Percentiles rank a stretch among this genome's conserved stretches.
phyloP scores from a whole-genome alignment of 495 filamentous ascomycete genomes.

The Monascus purpureus region DNA sequence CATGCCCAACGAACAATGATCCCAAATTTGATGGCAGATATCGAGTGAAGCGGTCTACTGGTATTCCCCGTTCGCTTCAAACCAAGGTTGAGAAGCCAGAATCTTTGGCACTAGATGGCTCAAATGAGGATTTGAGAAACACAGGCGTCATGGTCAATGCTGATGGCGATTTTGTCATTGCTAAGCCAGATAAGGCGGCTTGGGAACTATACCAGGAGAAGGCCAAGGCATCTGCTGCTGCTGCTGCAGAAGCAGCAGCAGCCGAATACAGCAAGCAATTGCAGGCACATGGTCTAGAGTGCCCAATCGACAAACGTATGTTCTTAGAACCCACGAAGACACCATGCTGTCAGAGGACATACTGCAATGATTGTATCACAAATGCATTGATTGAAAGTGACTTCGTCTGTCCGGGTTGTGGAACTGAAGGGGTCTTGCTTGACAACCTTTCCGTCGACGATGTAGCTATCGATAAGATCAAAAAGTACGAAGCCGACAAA shows the following conservation, averaged over 20 bases:
- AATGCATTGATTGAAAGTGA: constrained; percentile 96
- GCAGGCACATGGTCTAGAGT: constrained; percentile 77
- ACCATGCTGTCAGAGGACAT: constrained; percentile 92
- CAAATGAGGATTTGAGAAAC: constrained; percentile 60
- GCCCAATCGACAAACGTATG: constrained; percentile 88
- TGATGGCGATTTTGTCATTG: constrained; percentile 92
- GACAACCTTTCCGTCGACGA: constrained; percentile 79
- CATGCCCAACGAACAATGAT: constrained; percentile 93
- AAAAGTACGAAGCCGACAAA: constrained; percentile 63
- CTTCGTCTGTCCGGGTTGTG: constrained; percentile 85
- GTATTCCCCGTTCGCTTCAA: constrained; percentile 85
- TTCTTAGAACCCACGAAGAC: constrained; percentile 97
- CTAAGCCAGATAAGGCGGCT: constrained; percentile 80
- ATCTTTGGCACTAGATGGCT: constrained; percentile 55
- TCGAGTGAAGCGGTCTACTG: constrained; percentile 86
- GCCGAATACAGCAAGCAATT: constrained; percentile 65
- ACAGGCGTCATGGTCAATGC: constrained; percentile 94
- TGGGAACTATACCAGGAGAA: constrained; percentile 97
- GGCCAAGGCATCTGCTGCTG: constrained; percentile 65
- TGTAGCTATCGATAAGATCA: constrained; percentile 61
- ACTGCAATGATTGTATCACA: constrained; percentile 97
- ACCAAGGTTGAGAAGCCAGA: constrained; percentile 87
- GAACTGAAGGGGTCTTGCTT: constrained; percentile 77
- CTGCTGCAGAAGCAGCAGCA: constrained; percentile 52
- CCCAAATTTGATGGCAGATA: constrained; percentile 85